Percentiles rank a stretch among this genome's conserved stretches.
Evolutionary conservation across 768 basidiomycete species (phyloP).

Genomic region (Tricholomella constricta): DNA sequence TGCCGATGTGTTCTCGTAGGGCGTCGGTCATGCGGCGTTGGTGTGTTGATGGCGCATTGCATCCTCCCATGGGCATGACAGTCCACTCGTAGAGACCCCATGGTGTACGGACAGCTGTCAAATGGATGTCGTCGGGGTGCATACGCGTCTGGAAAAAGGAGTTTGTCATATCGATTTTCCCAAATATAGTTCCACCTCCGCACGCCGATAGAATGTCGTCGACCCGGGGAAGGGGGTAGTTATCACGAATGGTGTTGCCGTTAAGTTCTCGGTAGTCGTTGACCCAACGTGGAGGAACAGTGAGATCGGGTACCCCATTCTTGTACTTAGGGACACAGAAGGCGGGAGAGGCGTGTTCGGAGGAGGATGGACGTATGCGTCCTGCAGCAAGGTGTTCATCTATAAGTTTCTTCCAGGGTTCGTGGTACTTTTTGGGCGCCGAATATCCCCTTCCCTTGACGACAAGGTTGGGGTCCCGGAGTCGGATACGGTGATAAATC

Average conservation of each 20-base stretch:
- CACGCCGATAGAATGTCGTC: not conserved
- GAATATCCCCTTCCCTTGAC: slow-evolving; percentile 19
- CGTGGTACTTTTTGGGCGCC: slow-evolving; percentile 30
- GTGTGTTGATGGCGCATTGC: slow-evolving; percentile 35
- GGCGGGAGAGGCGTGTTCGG: slow-evolving; percentile 13
- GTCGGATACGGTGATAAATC: too few relatives aligned
- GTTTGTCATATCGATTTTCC: slow-evolving; percentile 4
- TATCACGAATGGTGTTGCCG: slow-evolving; percentile 16
- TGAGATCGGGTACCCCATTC: not conserved
- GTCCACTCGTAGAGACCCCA: slow-evolving; percentile 44
- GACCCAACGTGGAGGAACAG: slow-evolving; percentile 20
- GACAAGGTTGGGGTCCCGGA: slow-evolving; percentile 24
- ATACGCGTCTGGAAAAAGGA: slow-evolving; percentile 33
- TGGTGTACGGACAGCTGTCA: slow-evolving; percentile 37
- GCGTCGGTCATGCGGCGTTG: slow-evolving; percentile 35
- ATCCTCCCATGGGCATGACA: slow-evolving; percentile 41
- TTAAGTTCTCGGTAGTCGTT: slow-evolving; percentile 32
- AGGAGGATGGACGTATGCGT: slow-evolving; percentile 19
- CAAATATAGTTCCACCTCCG: not conserved
- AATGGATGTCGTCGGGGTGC: slow-evolving; percentile 26
- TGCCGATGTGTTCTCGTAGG: slow-evolving; percentile 34
- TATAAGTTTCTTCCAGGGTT: slow-evolving; percentile 32
- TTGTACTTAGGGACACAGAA: slow-evolving; percentile 6
- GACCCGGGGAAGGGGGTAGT: slow-evolving; percentile 1
- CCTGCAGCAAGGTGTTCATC: slow-evolving; percentile 34